Conservation (phyloP, 208 protist species). For the Acanthamoeba healyi region DNA sequence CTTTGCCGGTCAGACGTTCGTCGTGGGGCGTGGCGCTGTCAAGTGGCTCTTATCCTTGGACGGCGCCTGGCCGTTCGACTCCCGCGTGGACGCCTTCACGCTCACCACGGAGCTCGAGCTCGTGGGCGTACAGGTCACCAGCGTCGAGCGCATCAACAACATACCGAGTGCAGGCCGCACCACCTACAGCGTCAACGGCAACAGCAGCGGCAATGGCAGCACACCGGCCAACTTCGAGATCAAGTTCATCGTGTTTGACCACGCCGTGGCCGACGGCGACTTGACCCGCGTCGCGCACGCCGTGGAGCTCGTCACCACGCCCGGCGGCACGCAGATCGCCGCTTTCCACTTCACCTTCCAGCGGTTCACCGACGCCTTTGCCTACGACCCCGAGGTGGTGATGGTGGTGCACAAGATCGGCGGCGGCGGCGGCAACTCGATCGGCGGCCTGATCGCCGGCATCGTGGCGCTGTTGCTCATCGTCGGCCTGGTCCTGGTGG, state of each 20-base stretch:
- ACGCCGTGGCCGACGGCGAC: neutral
- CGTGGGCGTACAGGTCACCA: neutral
- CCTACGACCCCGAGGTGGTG: constrained; percentile 6
- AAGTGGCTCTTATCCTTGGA: constrained; percentile 3
- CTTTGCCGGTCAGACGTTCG: neutral
- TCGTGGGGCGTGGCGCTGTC: constrained; percentile 16
- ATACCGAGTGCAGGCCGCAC: neutral
- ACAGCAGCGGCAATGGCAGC: neutral
- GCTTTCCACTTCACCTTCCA: constrained; percentile 15
- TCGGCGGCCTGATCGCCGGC: neutral
- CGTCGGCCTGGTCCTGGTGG: neutral
- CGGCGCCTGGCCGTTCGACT: constrained; percentile 16
- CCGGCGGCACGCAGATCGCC: neutral
- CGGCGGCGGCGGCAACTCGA: neutral
- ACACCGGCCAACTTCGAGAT: neutral
- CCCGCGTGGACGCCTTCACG: neutral
- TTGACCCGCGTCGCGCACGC: neutral
- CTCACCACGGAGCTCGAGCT: neutral
- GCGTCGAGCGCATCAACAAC: neutral
- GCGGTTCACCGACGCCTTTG: neutral
- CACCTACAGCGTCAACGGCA: constrained; percentile 4
- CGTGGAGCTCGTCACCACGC: neutral
- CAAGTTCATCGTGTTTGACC: constrained; percentile 9
- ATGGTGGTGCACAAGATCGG: neutral
- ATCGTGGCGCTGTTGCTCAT: neutral